Base-by-base conservation (phyloP, 371 early-diverging fungal species). In the Thermomucor indicae-seudaticae region DNA sequence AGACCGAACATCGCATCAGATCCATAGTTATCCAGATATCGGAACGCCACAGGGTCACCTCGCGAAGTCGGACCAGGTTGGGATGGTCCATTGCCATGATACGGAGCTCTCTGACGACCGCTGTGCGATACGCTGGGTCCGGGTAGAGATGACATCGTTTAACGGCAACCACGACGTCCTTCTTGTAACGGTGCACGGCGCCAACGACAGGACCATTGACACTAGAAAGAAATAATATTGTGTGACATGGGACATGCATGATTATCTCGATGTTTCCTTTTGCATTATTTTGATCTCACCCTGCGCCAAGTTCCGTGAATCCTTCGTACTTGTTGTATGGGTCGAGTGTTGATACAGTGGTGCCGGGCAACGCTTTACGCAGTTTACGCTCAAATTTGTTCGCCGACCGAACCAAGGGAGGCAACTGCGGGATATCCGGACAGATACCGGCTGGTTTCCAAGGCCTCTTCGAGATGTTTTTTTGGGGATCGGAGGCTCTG, bases 21-120 rank as follows among this genome's bases (percentile, higher is more conserved):
- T 74, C 75, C 75, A 74, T 74, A 1, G 64, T 56, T 30, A 74
- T 74, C 75, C 70, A 70, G 4, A 74, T 51, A 35, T 70, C 68
- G 17, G 64, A 65, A 38, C 62, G 60, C 51, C 66, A 67, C 20
- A 70, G 27, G 3, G 75, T 58, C 0, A 68, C 67, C 43, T 75
- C 76, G 24, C 65, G 55, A 20, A 75, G 51, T 23, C 59, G 60
- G 51, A 75, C 72, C 39, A 75, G 42, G 31, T 75, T 75, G 7
- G 34, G 34, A 43, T 75, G 70, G 14, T 70, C 72, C 6, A 58
- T 65, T 16, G 69, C 55, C 76, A 75, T 75, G 31, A 75, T 75
- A 22, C 64, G 61, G 19, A 75, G 38, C 31, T 75, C 76, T 14
- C 76, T 60, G 10, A 70, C 38, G 28, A 75, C 68, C 14, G 75